Evolutionary conservation across 768 basidiomycete species (phyloP).

Genomic region (Tulasnella sp.): DNA sequence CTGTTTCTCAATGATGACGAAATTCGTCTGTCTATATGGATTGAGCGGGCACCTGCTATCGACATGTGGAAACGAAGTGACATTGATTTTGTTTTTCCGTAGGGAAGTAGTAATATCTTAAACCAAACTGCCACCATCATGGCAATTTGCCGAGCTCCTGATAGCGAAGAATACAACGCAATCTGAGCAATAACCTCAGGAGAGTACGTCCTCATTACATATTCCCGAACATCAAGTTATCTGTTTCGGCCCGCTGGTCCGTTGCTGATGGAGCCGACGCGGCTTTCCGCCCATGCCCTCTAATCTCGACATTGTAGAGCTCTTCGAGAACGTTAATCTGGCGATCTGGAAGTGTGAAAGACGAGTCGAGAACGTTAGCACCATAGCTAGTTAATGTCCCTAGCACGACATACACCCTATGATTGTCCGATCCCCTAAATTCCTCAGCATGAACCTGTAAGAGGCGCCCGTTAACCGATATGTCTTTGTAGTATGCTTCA

Average conservation of each 20-base stretch:
- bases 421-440: slow-evolving; percentile 22
- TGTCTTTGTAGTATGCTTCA: background rate
- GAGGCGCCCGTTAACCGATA: background rate
- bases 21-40: background rate
- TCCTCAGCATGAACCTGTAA: slow-evolving; percentile 14
- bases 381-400: background rate
- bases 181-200: too few relatives aligned
- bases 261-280: background rate
- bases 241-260: background rate
- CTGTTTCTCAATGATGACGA: background rate
- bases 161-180: too few relatives aligned
- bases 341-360: background rate
- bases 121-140: too few relatives aligned
- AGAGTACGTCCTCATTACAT: background rate
- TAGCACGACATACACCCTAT: slow-evolving; percentile 7
- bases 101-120: too few relatives aligned
- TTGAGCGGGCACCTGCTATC: background rate
- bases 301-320: background rate
- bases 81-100: too few relatives aligned
- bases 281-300: background rate
- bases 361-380: background rate
- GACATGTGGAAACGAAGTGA: background rate
- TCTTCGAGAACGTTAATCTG: background rate
- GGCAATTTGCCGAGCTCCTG: background rate
- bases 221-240: background rate